These are phyloP conservation scores for Nicotiana tomentosiformis DNA, from an alignment of 257 asterid species.

Conservation along the genomic window DNA sequence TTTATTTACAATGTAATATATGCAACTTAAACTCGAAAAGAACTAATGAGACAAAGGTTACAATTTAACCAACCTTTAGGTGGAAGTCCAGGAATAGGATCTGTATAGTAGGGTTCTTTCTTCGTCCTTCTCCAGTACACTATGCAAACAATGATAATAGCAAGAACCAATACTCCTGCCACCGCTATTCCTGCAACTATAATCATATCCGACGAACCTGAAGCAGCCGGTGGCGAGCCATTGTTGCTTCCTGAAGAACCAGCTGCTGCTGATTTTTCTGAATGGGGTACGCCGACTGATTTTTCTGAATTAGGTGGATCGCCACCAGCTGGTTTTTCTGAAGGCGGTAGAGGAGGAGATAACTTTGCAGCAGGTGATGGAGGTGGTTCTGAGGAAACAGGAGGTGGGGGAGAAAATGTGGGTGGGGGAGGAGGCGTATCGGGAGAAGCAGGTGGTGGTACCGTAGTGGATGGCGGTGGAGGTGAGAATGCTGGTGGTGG, in stretches of 20 bases:
- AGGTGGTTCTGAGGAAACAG: slow-evolving; percentile 8
- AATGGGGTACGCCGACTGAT: background rate
- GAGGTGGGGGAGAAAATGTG: background rate
- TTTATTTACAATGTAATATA: background rate
- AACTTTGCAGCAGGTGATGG: background rate
- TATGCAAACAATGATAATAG: slow-evolving; percentile 16
- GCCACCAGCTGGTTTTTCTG: background rate
- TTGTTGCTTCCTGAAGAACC: slow-evolving; percentile 7
- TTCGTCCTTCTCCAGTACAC: slow-evolving; percentile 28
- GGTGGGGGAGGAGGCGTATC: background rate
- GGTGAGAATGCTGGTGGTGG: slow-evolving; percentile 16
- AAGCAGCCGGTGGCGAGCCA: slow-evolving; percentile 8
- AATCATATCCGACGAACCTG: slow-evolving; percentile 4
- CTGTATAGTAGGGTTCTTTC: slow-evolving; percentile 24
- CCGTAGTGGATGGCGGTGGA: slow-evolving; percentile 4
- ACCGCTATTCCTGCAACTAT: slow-evolving; percentile 22
- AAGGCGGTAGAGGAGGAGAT: slow-evolving; percentile 2
- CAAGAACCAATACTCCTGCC: slow-evolving; percentile 23
- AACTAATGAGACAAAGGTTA: background rate
- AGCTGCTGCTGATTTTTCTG: background rate
- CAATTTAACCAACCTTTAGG: slow-evolving; percentile 20
- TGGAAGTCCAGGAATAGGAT: slow-evolving; percentile 12
- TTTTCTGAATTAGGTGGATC: background rate
- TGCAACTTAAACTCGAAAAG: background rate
- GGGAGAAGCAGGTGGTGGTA: background rate